A percentile compares a stretch with the other conserved stretches of the same genome.
Conservation (phyloP, 306 rosid genomes). For the Prunus padus region DNA sequence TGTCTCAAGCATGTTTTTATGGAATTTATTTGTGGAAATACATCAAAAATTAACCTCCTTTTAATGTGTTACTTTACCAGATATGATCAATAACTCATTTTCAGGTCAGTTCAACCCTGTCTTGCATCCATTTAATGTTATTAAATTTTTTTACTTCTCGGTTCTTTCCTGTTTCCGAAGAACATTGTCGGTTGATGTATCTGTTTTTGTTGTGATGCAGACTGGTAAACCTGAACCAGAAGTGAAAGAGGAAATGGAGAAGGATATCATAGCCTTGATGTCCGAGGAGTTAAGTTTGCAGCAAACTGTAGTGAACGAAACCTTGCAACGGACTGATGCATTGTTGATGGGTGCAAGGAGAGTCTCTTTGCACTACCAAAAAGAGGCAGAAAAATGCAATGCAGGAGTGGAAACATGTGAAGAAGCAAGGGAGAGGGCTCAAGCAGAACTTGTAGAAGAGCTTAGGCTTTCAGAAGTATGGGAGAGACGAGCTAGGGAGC, state of each 20-base stretch:
- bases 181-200: not conserved
- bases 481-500: conserved; percentile 57
- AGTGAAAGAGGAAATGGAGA: conserved; percentile 48
- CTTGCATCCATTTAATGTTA: too few species aligned
- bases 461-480: conserved; percentile 48
- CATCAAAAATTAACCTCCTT: not conserved
- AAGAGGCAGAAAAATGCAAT: conserved; percentile 65
- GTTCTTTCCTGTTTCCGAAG: not conserved
- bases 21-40: not conserved
- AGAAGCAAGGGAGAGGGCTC: conserved; percentile 65
- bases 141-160: not conserved
- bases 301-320: conserved; percentile 50
- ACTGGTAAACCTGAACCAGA: conserved; percentile 49
- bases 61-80: conserved; percentile 25
- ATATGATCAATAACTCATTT: conserved; percentile 24
- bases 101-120: conserved; percentile 27
- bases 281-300: conserved; percentile 57
- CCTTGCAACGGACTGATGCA: conserved; percentile 37
- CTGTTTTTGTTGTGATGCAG: conserved; percentile 22
- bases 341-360: conserved; percentile 31
- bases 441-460: conserved; percentile 55
- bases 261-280: conserved; percentile 41
- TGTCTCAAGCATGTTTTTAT: too few species aligned
- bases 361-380: conserved; percentile 40
- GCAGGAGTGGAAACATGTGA: conserved; percentile 53